Evolutionary conservation across 2,329 filamentous ascomycete species (phyloP).

Genomic region (Sarocladiaceae sp.): DNA sequence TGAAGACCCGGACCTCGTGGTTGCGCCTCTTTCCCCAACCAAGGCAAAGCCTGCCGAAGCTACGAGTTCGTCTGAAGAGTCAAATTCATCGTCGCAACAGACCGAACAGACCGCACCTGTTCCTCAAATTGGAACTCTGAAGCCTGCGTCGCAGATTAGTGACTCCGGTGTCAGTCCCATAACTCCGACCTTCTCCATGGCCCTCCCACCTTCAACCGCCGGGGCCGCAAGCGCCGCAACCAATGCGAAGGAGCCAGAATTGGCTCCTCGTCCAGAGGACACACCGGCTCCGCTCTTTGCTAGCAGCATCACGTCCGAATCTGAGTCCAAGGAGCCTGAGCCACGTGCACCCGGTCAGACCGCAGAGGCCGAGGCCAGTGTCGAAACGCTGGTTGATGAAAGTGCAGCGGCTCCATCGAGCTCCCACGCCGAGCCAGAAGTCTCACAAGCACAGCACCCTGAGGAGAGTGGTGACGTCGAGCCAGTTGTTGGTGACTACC

Average conservation of each 20-base stretch:
- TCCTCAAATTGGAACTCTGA: neutral
- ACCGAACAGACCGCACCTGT: neutral
- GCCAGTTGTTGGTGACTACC: conserved; percentile 85
- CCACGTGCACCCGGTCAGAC: conserved; percentile 12
- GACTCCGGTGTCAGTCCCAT: conserved; percentile 8
- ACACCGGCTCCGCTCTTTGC: conserved; percentile 57
- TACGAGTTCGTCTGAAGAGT: neutral
- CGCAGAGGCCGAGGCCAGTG: neutral
- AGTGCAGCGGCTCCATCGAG: neutral
- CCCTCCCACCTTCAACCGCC: neutral
- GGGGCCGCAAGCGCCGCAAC: conserved; percentile 10
- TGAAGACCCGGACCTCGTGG: conserved; percentile 50
- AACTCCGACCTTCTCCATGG: conserved; percentile 4
- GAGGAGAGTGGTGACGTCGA: conserved; percentile 21
- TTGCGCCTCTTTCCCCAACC: conserved; percentile 51
- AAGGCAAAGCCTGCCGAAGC: conserved; percentile 24
- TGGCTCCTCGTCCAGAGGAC: conserved; percentile 58
- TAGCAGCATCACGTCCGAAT: conserved; percentile 21
- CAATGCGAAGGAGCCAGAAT: conserved; percentile 15
- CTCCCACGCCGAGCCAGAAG: neutral
- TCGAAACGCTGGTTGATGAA: neutral
- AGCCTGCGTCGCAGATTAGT: neutral
- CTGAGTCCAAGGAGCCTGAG: conserved; percentile 19
- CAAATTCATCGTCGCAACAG: neutral
- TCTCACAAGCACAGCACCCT: neutral